These are phyloP conservation scores for Eucalyptus pauciflora DNA, from an alignment of 345 rosid genomes.

Conservation along the genomic window DNA sequence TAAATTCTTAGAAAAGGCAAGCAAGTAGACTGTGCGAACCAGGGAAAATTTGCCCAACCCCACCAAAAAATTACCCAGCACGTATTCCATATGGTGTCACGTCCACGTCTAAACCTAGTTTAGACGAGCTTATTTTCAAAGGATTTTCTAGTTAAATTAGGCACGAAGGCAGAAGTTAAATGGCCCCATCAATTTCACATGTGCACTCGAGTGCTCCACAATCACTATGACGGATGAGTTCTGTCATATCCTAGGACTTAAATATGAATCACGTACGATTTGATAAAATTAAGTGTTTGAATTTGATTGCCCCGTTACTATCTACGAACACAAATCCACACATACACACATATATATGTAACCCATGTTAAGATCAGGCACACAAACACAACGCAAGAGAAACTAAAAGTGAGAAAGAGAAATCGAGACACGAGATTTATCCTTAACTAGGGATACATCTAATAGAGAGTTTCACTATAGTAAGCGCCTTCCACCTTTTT, in stretches of 20 bases:
- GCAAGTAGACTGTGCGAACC: rapidly evolving
- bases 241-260: neutral
- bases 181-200: neutral
- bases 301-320: neutral
- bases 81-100: neutral
- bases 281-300: neutral
- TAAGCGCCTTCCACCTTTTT: neutral
- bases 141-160: neutral
- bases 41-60: neutral
- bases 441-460: neutral
- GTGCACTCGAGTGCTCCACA: neutral
- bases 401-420: neutral
- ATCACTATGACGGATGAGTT: neutral
- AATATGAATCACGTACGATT: neutral
- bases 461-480: neutral
- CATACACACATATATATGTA: neutral
- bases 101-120: neutral
- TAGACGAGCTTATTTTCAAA: neutral
- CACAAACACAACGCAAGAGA: neutral
- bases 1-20: neutral
- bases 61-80: neutral
- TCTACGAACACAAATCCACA: neutral
- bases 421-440: neutral
- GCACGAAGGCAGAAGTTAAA: neutral
- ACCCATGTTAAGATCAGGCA: neutral